Base-by-base conservation (phyloP, 257 asterid species). In the Verbena officinalis region DNA sequence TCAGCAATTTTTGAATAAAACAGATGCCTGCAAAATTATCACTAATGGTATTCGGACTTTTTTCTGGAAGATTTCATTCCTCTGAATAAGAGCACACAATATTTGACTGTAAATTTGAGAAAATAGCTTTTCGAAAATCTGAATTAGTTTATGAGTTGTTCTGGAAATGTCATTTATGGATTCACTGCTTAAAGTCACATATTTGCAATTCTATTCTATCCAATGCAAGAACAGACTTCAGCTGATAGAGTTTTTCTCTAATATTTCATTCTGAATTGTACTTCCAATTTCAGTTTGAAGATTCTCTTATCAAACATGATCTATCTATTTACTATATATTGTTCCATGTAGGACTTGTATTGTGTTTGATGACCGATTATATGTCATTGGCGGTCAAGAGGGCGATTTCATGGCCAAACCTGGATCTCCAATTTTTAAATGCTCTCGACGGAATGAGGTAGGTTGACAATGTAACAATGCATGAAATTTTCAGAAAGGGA, bases 341-440 rank as follows among this genome's bases (percentile, higher is more conserved):
- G 55, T 63, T 62, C 58, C 36, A 10, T 76, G 83, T 72, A 91
- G 98, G 89, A 85, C 96, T 40, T 86, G 96, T 75, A 83, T 88
- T 52, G 96, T 86, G 63, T 80, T 71, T 68, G 67, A 86, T 70
- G 98, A 86, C 68, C 75, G 59, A 10, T 69, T 91, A 66, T 89
- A 88, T 75, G 80, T 79, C 74, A 64, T 86, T 50, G 96, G 95
- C 57, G 98, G 98, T 59, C 96, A 86, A 80, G 98, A 91, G 77
- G 98, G 98, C 49, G 96, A 88, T 79, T 86, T 89, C 81, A 84
- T 88, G 95, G 96, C 98, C 19, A 89, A 91, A 78, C 95, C 96
- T 45, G 98, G 96, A 74, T 84, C 96, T 38, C 98, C 98, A 46
- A 84, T 88, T 67, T 86, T 89, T 71, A 89, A 91, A 78, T 89